A percentile compares a stretch with the other conserved stretches of the same genome.
phyloP scores from a whole-genome alignment of 23 red algal genomes.

The Gracilaria caudata region DNA sequence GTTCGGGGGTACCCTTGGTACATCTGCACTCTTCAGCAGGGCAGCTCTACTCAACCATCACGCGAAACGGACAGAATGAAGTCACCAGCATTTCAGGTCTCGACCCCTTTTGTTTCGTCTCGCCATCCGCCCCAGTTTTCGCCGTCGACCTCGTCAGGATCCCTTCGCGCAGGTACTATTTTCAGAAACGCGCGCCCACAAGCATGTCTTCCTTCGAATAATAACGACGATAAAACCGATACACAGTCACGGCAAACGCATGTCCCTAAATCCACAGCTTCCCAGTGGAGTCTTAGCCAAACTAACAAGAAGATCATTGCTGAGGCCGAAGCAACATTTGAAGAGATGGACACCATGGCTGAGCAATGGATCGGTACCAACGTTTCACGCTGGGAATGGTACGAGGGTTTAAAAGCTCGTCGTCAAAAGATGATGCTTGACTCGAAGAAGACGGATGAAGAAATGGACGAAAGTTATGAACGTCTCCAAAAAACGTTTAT shows the following conservation, averaged over 20 bases:
- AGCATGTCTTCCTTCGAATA: slow-evolving; percentile 18
- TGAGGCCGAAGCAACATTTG: slow-evolving; percentile 28
- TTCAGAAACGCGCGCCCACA: not conserved
- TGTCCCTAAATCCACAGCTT: not conserved
- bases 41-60: too few species aligned
- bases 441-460: slow-evolving; percentile 40
- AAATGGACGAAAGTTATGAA: slow-evolving; percentile 48
- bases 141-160: not conserved
- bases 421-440: slow-evolving; percentile 26
- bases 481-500: slow-evolving; percentile 30
- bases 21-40: too few species aligned
- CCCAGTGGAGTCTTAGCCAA: slow-evolving; percentile 22
- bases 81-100: not conserved
- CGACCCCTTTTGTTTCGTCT: not conserved
- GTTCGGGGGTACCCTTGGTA: too few species aligned
- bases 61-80: not conserved
- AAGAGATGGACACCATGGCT: slow-evolving; percentile 35
- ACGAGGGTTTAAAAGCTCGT: slow-evolving; percentile 39
- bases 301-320: slow-evolving; percentile 29
- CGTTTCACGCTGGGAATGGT: slow-evolving; percentile 55
- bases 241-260: slow-evolving; percentile 11
- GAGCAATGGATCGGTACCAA: slow-evolving; percentile 55
- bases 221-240: slow-evolving; percentile 13
- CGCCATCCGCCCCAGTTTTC: not conserved
- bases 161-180: not conserved